A percentile compares a stretch with the other conserved stretches of the same genome.
phyloP scores from a whole-genome alignment of 176 grass and related monocot genomes.

The Bothriochloa decipiens region DNA sequence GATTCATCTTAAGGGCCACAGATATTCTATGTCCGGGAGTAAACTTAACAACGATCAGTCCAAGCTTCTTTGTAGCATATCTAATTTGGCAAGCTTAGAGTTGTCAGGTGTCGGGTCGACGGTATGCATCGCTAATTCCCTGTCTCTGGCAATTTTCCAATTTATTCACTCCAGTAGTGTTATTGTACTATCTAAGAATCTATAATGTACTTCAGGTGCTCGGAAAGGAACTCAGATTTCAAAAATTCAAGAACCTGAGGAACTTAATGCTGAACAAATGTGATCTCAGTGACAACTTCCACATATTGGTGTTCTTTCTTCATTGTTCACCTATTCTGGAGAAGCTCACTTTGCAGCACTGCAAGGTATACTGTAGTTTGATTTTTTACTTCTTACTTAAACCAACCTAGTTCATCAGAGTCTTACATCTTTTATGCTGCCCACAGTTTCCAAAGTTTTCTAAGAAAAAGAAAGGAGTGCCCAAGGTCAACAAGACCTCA shows the following conservation, averaged over 20 bases:
- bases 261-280: slow-evolving; percentile 1
- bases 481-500: neutral
- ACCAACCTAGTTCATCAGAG: neutral
- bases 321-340: neutral
- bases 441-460: neutral
- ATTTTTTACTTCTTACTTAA: neutral
- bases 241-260: slow-evolving; percentile 15
- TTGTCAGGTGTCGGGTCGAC: neutral
- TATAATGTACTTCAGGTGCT: slow-evolving; percentile 8
- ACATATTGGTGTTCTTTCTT: neutral
- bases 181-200: neutral
- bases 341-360: neutral
- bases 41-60: neutral
- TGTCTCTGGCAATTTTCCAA: neutral
- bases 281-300: neutral
- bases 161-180: neutral
- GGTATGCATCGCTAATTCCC: neutral
- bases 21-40: neutral
- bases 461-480: neutral
- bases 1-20: neutral
- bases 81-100: slow-evolving; percentile 1
- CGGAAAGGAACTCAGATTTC: neutral
- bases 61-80: neutral
- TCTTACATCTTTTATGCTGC: neutral
- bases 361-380: slow-evolving; percentile 2